Conservation (phyloP, 1,139 yeast genomes). For the Saccharomyces hybrid region DNA sequence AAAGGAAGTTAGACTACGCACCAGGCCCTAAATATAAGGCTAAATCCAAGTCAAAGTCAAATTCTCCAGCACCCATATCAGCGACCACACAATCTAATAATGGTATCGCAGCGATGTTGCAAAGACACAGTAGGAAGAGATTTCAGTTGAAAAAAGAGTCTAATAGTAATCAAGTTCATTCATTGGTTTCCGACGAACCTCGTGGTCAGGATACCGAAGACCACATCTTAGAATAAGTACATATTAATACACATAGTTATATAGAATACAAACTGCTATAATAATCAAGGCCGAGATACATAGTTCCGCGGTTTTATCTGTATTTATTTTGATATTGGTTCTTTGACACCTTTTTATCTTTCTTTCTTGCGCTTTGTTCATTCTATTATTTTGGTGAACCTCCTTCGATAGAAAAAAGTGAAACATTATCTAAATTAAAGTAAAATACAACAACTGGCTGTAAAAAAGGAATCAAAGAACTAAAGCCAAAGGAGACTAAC, state of each 20-base stretch:
- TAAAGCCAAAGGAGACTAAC: neutral
- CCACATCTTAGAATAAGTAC: neutral
- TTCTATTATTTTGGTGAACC: neutral
- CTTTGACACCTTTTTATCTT: neutral
- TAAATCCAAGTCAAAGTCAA: neutral
- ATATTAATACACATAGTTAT: neutral
- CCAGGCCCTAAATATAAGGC: slow-evolving; percentile 3
- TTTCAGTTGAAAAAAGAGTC: neutral
- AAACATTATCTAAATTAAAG: neutral
- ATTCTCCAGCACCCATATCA: neutral
- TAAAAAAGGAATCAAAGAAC: neutral
- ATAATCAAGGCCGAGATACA: neutral
- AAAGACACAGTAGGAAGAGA: neutral
- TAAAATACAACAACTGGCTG: neutral
- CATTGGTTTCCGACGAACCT: neutral
- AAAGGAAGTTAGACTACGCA: slow-evolving; percentile 2
- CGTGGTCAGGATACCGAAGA: neutral
- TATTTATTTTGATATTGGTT: neutral
- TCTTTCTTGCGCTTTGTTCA: neutral
- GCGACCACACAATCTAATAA: neutral
- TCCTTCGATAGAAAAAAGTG: neutral
- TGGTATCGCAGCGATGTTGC: neutral
- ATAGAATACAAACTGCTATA: neutral
- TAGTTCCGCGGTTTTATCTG: neutral
- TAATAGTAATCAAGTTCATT: neutral